Evolutionary conservation across 2,329 filamentous ascomycete genomes (phyloP), one percentile per base, ranked within the genome.

Genomic region (Cercospora sojina): DNA sequence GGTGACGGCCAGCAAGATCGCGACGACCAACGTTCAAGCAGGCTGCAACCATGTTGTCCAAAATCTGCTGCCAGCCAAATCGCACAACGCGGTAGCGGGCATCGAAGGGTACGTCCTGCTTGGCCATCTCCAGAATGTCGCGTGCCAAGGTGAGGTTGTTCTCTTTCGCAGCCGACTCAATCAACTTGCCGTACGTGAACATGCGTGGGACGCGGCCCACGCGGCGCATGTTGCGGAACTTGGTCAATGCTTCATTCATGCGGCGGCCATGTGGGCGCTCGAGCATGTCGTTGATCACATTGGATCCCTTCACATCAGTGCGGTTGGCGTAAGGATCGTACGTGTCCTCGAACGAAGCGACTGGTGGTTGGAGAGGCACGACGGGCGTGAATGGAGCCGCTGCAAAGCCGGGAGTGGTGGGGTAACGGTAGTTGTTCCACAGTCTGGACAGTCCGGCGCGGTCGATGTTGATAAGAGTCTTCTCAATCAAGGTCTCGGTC

Each of bases 111-210:
- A 98, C 88, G 77, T 99, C 95, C 65, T 89, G 86, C 73, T 92
- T 90, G 12, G 95, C 95, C 87, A 97, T 96, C 72, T 87, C 88
- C 32, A 97, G 85, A 60, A 99, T 91, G 69, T 98, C 93, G 70
- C 93, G 87, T 75, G 92, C 93, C 57, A 96, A 80, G 61, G 91
- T 90, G 79, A 92, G 87, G 75, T 93, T 92, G 74, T 91, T 87
- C 75, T 94, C 92, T 62, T 93, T 92, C 68, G 94, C 93, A 70
- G 94, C 93, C 66, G 92, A 91, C 57, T 90, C 89, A 75, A 99
- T 97, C 71, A 99, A 84, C 85, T 97, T 98, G 59, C 93, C 93
- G 74, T 98, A 97, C 1, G 93, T 97, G 79, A 97, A 95, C 82
- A 98, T 98, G 67, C 94, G 89, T 61, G 94, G 93, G 77, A 97